Conservation (phyloP, 2,329 filamentous ascomycete genomes). For the Paraconiothyrium sp. region DNA sequence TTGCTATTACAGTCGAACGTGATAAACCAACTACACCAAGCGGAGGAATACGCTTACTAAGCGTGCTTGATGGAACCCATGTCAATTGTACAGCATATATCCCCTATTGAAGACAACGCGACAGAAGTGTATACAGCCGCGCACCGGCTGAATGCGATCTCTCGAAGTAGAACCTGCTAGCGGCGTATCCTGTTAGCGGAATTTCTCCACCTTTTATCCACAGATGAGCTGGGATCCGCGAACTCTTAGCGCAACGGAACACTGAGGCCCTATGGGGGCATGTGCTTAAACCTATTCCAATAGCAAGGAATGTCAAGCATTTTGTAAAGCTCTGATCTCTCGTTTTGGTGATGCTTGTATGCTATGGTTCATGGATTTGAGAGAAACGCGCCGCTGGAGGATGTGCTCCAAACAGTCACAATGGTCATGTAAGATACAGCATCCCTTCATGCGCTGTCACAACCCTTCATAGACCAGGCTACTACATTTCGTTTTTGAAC, state of each 20-base stretch:
- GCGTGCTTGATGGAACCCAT: not conserved
- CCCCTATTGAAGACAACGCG: too few relatives aligned
- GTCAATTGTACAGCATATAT: not conserved
- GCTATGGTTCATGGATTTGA: too few relatives aligned
- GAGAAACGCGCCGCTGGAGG: too few relatives aligned
- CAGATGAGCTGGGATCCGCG: not conserved
- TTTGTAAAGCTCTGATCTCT: not conserved
- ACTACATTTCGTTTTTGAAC: not conserved
- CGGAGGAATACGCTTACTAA: conserved; percentile 14
- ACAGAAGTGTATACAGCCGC: not conserved
- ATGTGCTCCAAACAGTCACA: too few relatives aligned
- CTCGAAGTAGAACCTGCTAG: not conserved
- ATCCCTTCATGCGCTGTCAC: too few relatives aligned
- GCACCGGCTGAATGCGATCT: too few relatives aligned
- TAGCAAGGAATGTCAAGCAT: not conserved
- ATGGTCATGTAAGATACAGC: too few relatives aligned
- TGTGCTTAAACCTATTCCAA: not conserved
- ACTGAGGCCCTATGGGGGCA: not conserved
- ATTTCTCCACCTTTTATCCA: not conserved
- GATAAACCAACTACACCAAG: conserved; percentile 25
- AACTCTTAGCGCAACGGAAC: not conserved
- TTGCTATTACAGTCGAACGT: conserved; percentile 21
- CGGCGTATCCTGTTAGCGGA: not conserved
- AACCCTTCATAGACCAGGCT: not conserved
- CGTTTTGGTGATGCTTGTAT: not conserved